phyloP scores from a whole-genome alignment of 2,329 filamentous ascomycete genomes.

The Colletotrichum liaoningense region DNA sequence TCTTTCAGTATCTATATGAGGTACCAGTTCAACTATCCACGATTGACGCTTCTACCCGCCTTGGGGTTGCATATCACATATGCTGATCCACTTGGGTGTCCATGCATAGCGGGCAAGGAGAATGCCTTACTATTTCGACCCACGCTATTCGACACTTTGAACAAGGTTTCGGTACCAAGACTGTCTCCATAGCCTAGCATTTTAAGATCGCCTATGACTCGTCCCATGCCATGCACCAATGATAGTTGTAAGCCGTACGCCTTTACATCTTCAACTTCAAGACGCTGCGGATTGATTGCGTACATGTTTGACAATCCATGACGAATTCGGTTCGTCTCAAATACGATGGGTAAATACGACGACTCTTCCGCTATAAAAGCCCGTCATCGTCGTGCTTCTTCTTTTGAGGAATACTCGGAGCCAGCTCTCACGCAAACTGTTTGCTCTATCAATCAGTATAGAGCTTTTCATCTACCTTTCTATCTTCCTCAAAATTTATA shows the following conservation, averaged over 20 bases:
- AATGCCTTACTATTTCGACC: neutral
- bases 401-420: neutral
- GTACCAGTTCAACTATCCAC: too few relatives aligned
- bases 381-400: neutral
- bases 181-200: neutral
- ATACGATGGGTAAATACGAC: too few relatives aligned
- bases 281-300: neutral
- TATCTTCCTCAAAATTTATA: neutral
- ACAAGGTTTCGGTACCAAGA: neutral
- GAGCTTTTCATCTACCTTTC: neutral
- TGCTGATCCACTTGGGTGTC: too few relatives aligned
- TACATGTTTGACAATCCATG: neutral
- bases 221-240: neutral
- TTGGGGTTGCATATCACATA: too few relatives aligned
- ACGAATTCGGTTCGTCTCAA: too few relatives aligned
- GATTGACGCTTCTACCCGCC: too few relatives aligned
- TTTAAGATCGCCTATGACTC: neutral
- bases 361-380: neutral
- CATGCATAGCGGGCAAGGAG: neutral
- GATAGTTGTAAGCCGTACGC: neutral
- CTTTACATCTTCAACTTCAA: neutral
- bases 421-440: neutral
- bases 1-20: too few relatives aligned
- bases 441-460: neutral
- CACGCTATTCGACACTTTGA: neutral